Conservation (phyloP, 140 eudicot genomes). For the Bidens hawaiensis region DNA sequence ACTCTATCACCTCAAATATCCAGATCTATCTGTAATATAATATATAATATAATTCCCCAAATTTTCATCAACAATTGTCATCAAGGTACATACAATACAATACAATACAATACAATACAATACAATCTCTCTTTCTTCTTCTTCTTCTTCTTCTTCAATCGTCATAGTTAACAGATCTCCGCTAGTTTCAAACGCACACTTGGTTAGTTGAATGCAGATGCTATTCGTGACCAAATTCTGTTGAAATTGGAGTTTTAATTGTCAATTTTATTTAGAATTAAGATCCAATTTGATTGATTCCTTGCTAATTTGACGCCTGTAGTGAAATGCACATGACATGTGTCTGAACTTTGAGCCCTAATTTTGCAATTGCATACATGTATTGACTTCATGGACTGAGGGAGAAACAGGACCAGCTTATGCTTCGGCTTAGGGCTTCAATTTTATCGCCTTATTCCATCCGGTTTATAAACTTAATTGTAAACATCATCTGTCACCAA, state of each 20-base stretch:
- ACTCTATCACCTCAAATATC: conserved; percentile 3
- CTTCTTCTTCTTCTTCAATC: background rate
- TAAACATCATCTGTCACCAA: background rate
- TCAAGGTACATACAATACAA: too few relatives aligned
- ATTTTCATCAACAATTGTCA: background rate
- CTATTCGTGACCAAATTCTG: background rate
- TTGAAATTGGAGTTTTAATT: conserved; percentile 1
- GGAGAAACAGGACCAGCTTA: background rate
- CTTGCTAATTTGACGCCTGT: conserved; percentile 9
- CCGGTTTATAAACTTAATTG: background rate
- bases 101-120: too few relatives aligned
- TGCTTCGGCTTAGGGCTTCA: background rate
- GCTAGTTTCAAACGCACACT: background rate
- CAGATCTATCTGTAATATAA: conserved; percentile 37
- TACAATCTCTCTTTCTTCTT: background rate
- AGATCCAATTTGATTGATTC: conserved; percentile 7
- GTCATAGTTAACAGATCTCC: conserved; percentile 13
- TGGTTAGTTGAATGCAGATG: background rate
- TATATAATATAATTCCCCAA: background rate
- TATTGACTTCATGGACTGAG: conserved; percentile 15
- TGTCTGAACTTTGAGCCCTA: conserved; percentile 29
- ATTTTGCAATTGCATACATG: conserved; percentile 8
- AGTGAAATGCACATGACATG: conserved; percentile 4
- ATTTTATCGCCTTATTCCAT: background rate
- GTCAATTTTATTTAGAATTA: background rate